A percentile compares a stretch with the other conserved stretches of the same genome.
Evolutionary conservation across 225 moss, liverwort and hornwort genomes (phyloP).

Genomic region (Thuidium tamariscinum): DNA sequence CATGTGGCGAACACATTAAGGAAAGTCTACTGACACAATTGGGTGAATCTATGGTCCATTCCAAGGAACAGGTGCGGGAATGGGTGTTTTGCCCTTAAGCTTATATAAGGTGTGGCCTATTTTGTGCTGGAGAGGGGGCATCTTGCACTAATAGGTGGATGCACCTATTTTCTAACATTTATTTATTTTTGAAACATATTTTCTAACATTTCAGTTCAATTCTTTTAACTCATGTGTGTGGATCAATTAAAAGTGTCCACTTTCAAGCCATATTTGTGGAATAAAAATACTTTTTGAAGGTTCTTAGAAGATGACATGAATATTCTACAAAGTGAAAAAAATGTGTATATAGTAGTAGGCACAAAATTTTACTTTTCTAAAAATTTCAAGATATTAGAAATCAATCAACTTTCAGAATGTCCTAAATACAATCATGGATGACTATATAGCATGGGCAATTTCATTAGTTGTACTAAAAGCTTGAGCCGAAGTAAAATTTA

Average conservation of each 20-base stretch:
- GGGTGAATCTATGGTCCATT: no score
- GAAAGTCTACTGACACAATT: no score
- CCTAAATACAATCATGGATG: not conserved
- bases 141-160: not conserved
- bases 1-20: no score
- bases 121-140: not conserved
- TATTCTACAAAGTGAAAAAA: not conserved
- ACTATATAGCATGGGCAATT: not conserved
- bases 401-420: rapidly evolving
- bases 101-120: no score
- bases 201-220: not conserved
- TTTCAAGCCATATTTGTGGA: not conserved
- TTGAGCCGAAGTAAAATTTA: no score
- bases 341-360: not conserved
- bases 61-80: no score
- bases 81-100: no score
- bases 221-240: no score
- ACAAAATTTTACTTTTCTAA: not conserved
- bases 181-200: no score
- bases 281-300: not conserved
- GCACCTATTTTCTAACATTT: not conserved
- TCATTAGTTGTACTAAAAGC: not conserved
- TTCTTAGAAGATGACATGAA: not conserved
- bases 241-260: not conserved
- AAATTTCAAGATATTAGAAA: not conserved